Percentiles rank a stretch among this genome's conserved stretches.
Conservation (phyloP, 164 flowering plant genomes). For the grape (Vitis vinifera) region DNA sequence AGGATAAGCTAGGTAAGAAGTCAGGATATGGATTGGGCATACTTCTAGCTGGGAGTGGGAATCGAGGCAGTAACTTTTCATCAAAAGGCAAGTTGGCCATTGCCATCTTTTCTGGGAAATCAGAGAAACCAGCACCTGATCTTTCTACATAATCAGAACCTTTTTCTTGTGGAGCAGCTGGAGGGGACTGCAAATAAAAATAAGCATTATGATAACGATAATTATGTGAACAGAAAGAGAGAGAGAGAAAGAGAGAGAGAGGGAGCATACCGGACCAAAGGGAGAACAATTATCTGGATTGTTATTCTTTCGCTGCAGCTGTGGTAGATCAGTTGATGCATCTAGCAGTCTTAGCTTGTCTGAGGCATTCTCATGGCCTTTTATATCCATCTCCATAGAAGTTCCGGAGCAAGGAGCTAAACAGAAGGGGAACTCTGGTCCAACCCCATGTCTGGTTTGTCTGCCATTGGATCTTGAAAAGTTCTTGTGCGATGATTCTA, state of each 20-base stretch:
- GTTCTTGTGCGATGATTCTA: conserved; percentile 46
- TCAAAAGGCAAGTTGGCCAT: conserved; percentile 57
- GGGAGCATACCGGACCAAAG: conserved; percentile 45
- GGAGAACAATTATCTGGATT: conserved; percentile 37
- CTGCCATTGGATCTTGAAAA: conserved; percentile 37
- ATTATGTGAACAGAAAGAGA: not conserved
- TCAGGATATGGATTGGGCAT: conserved; percentile 44
- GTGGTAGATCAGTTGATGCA: conserved; percentile 33
- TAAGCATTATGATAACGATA: not conserved
- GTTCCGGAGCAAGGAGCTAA: conserved; percentile 37
- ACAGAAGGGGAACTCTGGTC: conserved; percentile 69
- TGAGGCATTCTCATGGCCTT: conserved; percentile 29
- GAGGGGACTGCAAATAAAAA: conserved; percentile 54
- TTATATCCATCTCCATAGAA: conserved; percentile 35
- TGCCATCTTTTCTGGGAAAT: conserved; percentile 54
- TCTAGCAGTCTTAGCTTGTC: conserved; percentile 35
- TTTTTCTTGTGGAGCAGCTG: conserved; percentile 37
- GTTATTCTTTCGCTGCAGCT: conserved; percentile 28
- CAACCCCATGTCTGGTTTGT: conserved; percentile 37
- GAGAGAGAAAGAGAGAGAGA: conserved; percentile 5
- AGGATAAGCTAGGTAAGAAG: conserved; percentile 59
- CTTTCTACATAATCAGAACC: conserved; percentile 31
- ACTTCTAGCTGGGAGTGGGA: conserved; percentile 42
- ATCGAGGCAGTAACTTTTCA: conserved; percentile 48
- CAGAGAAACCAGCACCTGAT: conserved; percentile 37